Base-by-base conservation (phyloP, 257 asterid genomes). In the Craterostigma plantagineum region DNA sequence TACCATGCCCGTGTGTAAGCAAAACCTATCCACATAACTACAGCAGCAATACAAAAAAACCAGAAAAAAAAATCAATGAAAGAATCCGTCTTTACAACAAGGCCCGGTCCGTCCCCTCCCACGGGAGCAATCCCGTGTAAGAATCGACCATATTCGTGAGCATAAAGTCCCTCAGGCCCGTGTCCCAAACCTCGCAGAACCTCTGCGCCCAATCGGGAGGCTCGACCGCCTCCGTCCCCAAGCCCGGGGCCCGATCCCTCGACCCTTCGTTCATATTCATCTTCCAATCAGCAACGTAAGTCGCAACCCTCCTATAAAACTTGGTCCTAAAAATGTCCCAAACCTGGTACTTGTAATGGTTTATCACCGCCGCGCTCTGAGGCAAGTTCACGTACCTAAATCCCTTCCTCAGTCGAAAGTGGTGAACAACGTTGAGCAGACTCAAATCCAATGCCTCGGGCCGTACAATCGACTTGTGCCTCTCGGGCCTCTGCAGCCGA, bases 141-240 rank as follows among this genome's bases (percentile, higher is more conserved):
- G 52, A 14, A 68, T 83, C 80, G 27, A 68, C 72, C 62, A 90
- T 63, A 53, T 80, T 75, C 9, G 73, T 62, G 59, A 75, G 50
- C 44, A 90, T 92, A 53, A 75, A 71, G 61, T 90, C 99, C 23
- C 81, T 61, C 30, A 90, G 60, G 9, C 96, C 92, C 0, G 85
- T 70, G 42, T 90, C 99, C 99, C 99, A 75, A 35, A 79, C 78
- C 65, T 90, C 82, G 49, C 99, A 90, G 55, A 90, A 90, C 63
- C 67, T 81, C 36, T 39, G 60, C 0, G 81, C 61, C 99, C 96
- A 83, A 47, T 83, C 80, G 7, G 85, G 77, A 4, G 96, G 99
- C 57, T 90, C 90, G 18, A 90, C 71, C 7, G 99, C 96, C 70
- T 83, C 94, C 1, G 96, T 90, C 42, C 99, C 99, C 59, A 90